Percentiles rank a stretch among this genome's conserved stretches.
phyloP scores from a whole-genome alignment of 352 stramenopile species.

The Phytophthora kernoviae region DNA sequence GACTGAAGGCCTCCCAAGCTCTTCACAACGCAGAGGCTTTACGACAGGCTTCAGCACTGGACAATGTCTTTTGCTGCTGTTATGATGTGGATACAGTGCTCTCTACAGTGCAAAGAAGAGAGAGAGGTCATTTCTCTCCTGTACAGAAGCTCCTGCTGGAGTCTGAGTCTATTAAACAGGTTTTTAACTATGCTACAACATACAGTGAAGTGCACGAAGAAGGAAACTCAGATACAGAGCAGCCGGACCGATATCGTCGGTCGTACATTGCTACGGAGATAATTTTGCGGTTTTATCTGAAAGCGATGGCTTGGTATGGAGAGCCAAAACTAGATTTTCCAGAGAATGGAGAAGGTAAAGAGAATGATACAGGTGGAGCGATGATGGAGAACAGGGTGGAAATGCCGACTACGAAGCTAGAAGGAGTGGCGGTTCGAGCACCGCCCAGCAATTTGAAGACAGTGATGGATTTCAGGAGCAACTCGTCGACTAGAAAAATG shows the following conservation, averaged over 20 bases:
- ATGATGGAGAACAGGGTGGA: slow-evolving; percentile 6
- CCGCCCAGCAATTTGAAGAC: slow-evolving; percentile 16
- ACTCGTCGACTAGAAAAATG: slow-evolving; percentile 43
- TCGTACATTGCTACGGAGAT: slow-evolving; percentile 73
- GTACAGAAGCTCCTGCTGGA: slow-evolving; percentile 72
- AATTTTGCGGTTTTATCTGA: slow-evolving; percentile 76
- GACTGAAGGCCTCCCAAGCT: slow-evolving; percentile 72
- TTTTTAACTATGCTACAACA: slow-evolving; percentile 67
- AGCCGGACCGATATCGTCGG: slow-evolving; percentile 57
- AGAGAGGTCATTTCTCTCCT: slow-evolving; percentile 62
- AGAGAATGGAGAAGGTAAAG: slow-evolving; percentile 3
- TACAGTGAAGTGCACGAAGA: slow-evolving; percentile 22
- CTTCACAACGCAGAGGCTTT: slow-evolving; percentile 77
- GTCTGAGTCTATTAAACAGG: slow-evolving; percentile 57
- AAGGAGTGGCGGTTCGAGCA: slow-evolving; percentile 11
- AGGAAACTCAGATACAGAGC: not conserved
- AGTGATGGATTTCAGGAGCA: slow-evolving; percentile 39
- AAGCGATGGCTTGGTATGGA: slow-evolving; percentile 74
- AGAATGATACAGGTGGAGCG: not conserved
- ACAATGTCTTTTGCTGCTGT: slow-evolving; percentile 81
- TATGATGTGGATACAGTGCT: slow-evolving; percentile 80
- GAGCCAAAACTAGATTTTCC: slow-evolving; percentile 37
- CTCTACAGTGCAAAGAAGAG: slow-evolving; percentile 57
- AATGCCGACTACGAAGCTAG: slow-evolving; percentile 1
- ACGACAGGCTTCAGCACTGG: slow-evolving; percentile 56